Evolutionary conservation across 2,329 filamentous ascomycete genomes (phyloP).

Genomic region (Xylariaceae sp.): DNA sequence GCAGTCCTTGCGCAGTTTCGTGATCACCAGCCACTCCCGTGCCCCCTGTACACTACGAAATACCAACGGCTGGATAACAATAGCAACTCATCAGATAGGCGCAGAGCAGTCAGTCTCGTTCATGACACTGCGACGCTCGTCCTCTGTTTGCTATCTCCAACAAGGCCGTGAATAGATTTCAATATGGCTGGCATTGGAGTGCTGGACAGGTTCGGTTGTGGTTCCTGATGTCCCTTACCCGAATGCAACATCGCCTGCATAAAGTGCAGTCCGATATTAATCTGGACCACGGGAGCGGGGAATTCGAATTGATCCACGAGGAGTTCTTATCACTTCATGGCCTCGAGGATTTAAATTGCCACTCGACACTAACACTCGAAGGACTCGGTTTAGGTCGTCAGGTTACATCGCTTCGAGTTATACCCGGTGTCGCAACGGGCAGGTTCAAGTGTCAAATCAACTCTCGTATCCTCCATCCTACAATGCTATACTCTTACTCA

Average conservation of each 20-base stretch:
- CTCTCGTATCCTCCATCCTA: too few relatives aligned
- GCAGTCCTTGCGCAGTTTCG: too few relatives aligned
- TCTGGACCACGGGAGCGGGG: background rate
- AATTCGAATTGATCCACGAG: background rate
- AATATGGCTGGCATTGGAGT: background rate
- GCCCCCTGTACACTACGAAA: too few relatives aligned
- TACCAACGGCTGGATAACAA: too few relatives aligned
- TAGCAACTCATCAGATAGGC: too few relatives aligned
- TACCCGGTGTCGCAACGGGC: too few relatives aligned
- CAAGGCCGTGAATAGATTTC: background rate
- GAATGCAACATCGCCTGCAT: background rate
- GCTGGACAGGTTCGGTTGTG: background rate
- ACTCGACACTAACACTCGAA: background rate
- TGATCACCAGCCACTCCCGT: too few relatives aligned
- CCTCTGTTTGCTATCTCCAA: too few relatives aligned
- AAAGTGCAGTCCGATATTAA: background rate
- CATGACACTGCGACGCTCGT: too few relatives aligned
- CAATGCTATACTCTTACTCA: too few relatives aligned
- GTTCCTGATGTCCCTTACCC: background rate
- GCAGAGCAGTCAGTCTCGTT: too few relatives aligned
- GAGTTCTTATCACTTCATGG: background rate
- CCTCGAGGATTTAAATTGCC: background rate
- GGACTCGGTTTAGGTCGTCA: background rate
- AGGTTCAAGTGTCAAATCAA: too few relatives aligned
- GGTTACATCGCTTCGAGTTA: background rate